Evolutionary conservation across 495 filamentous ascomycete species (phyloP), one percentile per base, ranked within the genome.

Genomic region (Aspergillus funiculosus): DNA sequence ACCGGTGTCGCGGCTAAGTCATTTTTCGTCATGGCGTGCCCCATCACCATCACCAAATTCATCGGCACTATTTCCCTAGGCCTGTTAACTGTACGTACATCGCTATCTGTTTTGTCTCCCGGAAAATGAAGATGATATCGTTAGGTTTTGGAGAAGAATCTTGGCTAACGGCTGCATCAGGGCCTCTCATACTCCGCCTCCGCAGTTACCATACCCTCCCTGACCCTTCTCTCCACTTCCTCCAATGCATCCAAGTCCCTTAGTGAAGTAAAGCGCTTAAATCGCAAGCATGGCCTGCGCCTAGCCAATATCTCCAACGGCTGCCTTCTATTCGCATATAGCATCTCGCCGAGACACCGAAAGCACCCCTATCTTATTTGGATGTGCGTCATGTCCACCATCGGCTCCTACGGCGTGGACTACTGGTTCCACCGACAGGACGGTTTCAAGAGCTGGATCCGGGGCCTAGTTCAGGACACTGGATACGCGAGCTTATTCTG

Each of bases 321-420:
- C 34, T 80, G 83, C 18, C 76, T 95, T 53, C 63, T 82, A 22
- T 74, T 88, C 46, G 85, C 89, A 21, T 95, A 79, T 64, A 46
- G 70, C 25, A 68, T 90, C 52, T 89, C 87, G 1, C 85, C 87
- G 0, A 67, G 70, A 3, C 75, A 78, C 40, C 72, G 74, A 48
- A 78, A 81, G 48, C 89, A 95, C 59, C 89, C 89, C 0, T 95
- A 91, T 59, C 78, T 95, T 3, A 57, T 95, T 25, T 95, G 88
- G 81, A 83, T 85, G 21, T 73, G 74, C 10, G 56, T 83, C 0
- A 50, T 69, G 9, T 76, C 86, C 29, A 74, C 74, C 5, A 34
- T 76, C 6, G 66, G 70, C 39, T 76, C 79, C 15, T 76, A 72
- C n/a, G 62, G 73, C 6, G 70, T 76, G 0, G 81, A 82, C 51